phyloP scores from a whole-genome alignment of 345 rosid genomes.

The Erysimum cheiranthoides region DNA sequence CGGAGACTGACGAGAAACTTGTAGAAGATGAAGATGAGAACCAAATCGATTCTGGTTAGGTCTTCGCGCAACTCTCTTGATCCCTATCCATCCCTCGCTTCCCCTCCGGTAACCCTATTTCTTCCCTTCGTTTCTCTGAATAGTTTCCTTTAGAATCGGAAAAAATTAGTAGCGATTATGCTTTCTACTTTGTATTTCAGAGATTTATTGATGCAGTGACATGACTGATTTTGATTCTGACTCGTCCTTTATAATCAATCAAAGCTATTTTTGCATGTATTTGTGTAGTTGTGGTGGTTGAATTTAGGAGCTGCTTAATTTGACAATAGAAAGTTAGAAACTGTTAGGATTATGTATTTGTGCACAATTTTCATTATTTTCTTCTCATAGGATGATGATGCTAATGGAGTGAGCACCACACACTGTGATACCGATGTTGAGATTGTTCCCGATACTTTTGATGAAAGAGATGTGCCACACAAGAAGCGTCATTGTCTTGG shows the following conservation, averaged over 20 bases:
- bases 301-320: background rate
- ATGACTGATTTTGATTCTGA: background rate
- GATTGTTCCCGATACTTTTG: constrained; percentile 25
- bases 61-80: constrained; percentile 19
- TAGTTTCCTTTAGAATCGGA: background rate
- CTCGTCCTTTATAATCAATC: background rate
- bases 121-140: constrained; percentile 7
- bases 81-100: constrained; percentile 8
- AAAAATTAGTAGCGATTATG: background rate
- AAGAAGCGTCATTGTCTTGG: constrained; percentile 40
- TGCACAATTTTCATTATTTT: background rate
- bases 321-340: background rate
- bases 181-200: too few species aligned
- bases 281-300: background rate
- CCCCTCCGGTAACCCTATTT: constrained; percentile 30
- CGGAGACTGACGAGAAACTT: constrained; percentile 5
- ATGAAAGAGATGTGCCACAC: constrained; percentile 25
- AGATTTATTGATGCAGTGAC: background rate
- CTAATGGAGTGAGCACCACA: constrained; percentile 16
- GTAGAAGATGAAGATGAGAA: constrained; percentile 30
- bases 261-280: background rate
- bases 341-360: constrained; percentile 5
- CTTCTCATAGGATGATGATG: constrained; percentile 36
- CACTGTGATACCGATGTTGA: constrained; percentile 28
- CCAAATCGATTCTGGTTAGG: constrained; percentile 29